A percentile compares a stretch with the other conserved stretches of the same genome.
Conservation (phyloP, 164 flowering plant genomes). For the Aristolochia californica region DNA sequence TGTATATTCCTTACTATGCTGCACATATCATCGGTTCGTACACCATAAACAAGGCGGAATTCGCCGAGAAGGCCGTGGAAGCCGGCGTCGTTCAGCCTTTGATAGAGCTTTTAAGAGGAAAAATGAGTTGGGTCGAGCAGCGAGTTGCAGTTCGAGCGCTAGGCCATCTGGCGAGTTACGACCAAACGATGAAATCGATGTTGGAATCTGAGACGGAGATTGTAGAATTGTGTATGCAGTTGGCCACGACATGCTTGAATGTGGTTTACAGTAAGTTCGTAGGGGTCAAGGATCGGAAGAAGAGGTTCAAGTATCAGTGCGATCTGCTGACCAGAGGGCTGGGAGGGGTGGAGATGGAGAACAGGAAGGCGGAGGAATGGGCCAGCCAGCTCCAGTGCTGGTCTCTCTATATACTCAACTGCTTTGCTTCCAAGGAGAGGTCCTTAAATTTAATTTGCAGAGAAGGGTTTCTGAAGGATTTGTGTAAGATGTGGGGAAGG, state of each 20-base stretch:
- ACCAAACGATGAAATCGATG: constrained; percentile 37
- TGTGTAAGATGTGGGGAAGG: constrained; percentile 78
- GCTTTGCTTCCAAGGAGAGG: constrained; percentile 56
- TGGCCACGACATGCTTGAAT: constrained; percentile 42
- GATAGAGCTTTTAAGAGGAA: constrained; percentile 63
- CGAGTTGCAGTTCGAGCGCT: constrained; percentile 73
- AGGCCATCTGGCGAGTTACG: constrained; percentile 75
- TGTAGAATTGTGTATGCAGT: constrained; percentile 34
- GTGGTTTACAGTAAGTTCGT: constrained; percentile 40
- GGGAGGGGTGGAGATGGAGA: constrained; percentile 58
- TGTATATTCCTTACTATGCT: constrained; percentile 83
- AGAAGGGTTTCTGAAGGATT: constrained; percentile 32
- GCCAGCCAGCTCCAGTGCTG: constrained; percentile 84
- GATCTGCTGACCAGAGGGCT: constrained; percentile 67
- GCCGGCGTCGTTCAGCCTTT: constrained; percentile 60
- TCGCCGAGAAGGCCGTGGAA: constrained; percentile 47
- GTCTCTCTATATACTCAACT: constrained; percentile 59
- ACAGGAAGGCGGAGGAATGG: constrained; percentile 79
- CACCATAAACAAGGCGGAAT: constrained; percentile 61
- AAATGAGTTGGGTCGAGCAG: constrained; percentile 80
- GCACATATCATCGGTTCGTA: constrained; percentile 90
- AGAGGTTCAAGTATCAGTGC: constrained; percentile 45
- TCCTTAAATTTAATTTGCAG: constrained; percentile 40
- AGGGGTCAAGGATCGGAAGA: constrained; percentile 23
- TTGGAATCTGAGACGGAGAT: constrained; percentile 37